Percentiles rank a stretch among this genome's conserved stretches.
Conservation (phyloP, 2,329 filamentous ascomycete species). For the Ilyonectria destructans region DNA sequence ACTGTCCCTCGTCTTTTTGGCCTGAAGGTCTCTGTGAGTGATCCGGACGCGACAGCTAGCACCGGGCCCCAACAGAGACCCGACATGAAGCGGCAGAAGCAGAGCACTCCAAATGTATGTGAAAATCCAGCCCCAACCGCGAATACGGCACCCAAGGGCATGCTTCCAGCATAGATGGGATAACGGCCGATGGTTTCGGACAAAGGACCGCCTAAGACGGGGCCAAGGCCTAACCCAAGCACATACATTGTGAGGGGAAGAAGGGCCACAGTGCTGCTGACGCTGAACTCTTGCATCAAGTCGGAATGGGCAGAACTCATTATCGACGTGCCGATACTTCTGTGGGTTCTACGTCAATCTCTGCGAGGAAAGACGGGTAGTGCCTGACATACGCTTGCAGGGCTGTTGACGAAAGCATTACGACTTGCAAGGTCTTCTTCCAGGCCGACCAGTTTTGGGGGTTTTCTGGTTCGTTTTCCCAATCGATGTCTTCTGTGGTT, state of each 20-base stretch:
- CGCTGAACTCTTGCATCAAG: conserved; percentile 68
- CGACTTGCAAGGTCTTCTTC: conserved; percentile 59
- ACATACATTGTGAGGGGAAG: conserved; percentile 74
- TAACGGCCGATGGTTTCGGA: conserved; percentile 72
- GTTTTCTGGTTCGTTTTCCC: conserved; percentile 61
- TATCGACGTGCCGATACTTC: conserved; percentile 69
- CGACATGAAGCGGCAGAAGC: conserved; percentile 71
- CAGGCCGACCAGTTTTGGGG: conserved; percentile 66
- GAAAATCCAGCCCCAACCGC: conserved; percentile 69
- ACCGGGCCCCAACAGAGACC: conserved; percentile 67
- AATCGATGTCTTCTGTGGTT: conserved; percentile 41
- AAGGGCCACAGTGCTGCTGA: conserved; percentile 70
- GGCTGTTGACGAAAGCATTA: conserved; percentile 57
- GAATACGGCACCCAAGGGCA: conserved; percentile 68
- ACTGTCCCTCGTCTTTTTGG: conserved; percentile 60
- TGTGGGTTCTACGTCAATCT: conserved; percentile 41
- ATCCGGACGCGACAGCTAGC: conserved; percentile 66
- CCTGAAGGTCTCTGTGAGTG: conserved; percentile 65
- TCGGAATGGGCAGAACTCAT: conserved; percentile 61
- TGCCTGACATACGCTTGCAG: conserved; percentile 59
- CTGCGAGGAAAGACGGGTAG: not conserved
- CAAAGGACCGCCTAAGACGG: conserved; percentile 71
- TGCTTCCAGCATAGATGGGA: conserved; percentile 65
- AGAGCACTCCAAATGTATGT: conserved; percentile 65
- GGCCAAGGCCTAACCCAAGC: conserved; percentile 73